These are phyloP conservation scores for Pleurotus pulmonarius DNA, from an alignment of 768 basidiomycete genomes.

Conservation along the genomic window DNA sequence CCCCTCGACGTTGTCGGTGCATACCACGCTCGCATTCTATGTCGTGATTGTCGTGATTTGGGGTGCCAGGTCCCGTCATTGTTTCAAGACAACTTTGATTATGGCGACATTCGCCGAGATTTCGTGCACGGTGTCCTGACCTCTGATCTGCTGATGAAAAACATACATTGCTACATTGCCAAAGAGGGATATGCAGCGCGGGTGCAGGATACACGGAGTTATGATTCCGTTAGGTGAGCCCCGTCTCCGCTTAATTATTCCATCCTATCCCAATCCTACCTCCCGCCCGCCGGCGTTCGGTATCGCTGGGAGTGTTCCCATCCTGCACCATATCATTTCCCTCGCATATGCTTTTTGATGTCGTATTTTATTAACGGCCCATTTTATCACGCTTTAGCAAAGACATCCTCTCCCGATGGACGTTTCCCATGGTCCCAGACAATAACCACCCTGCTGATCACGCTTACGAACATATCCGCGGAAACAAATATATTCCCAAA, in stretches of 20 bases:
- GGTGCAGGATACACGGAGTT: conserved; percentile 89
- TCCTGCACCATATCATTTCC: no score
- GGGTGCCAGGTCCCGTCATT: conserved; percentile 80
- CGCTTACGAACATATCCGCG: conserved; percentile 80
- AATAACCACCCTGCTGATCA: conserved; percentile 85
- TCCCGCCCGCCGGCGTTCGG: no score
- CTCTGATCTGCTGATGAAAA: conserved; percentile 92
- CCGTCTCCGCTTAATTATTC: not conserved
- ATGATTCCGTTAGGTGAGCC: conserved; percentile 79
- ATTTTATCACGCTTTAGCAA: conserved; percentile 47
- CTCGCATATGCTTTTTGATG: not conserved
- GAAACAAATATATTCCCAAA: conserved; percentile 85
- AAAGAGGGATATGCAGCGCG: conserved; percentile 90
- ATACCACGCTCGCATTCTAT: no score
- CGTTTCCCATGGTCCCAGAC: conserved; percentile 94
- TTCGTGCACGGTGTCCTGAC: conserved; percentile 94
- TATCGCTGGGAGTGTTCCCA: no score
- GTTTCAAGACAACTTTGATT: conserved; percentile 99
- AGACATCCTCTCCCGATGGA: conserved; percentile 91
- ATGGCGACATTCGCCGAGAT: conserved; percentile 85
- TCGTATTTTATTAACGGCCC: not conserved
- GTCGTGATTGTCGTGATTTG: not conserved
- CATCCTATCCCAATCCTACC: no score
- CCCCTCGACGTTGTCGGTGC: no score
- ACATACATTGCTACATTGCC: conserved; percentile 86